Conservation (phyloP, 257 asterid genomes). For the Anisodus acutangulus region DNA sequence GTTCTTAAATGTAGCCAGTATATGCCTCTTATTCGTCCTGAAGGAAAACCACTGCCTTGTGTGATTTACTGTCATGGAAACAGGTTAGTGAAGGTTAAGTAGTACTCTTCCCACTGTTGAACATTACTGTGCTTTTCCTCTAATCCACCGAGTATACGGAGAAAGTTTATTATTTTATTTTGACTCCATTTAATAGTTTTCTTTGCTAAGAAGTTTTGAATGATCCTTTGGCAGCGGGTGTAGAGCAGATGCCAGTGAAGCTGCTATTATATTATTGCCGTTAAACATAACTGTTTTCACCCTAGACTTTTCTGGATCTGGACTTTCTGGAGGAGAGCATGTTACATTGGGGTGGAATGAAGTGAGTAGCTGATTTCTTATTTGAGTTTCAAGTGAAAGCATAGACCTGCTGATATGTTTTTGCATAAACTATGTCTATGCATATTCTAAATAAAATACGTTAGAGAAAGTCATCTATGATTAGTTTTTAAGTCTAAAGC, state of each 20-base stretch:
- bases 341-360: slow-evolving; percentile 96
- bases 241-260: slow-evolving; percentile 98
- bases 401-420: not conserved
- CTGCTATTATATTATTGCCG: slow-evolving; percentile 90
- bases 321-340: slow-evolving; percentile 94
- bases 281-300: slow-evolving; percentile 81
- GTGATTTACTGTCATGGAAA: slow-evolving; percentile 96
- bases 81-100: slow-evolving; percentile 57
- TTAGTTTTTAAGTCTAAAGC: not conserved
- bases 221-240: slow-evolving; percentile 70
- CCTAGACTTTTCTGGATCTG: slow-evolving; percentile 97
- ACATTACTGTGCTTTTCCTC: not conserved
- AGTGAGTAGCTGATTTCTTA: slow-evolving; percentile 51
- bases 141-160: not conserved
- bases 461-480: not conserved
- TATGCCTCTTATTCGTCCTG: slow-evolving; percentile 70
- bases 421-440: not conserved
- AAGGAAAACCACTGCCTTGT: slow-evolving; percentile 77
- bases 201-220: slow-evolving; percentile 33
- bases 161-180: not conserved
- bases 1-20: slow-evolving; percentile 92
- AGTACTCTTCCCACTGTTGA: not conserved
- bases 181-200: not conserved
- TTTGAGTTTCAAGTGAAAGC: slow-evolving; percentile 13
- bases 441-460: not conserved